These are phyloP conservation scores for Sechiopsis laciniata DNA, from an alignment of 306 rosid genomes.

Conservation along the genomic window DNA sequence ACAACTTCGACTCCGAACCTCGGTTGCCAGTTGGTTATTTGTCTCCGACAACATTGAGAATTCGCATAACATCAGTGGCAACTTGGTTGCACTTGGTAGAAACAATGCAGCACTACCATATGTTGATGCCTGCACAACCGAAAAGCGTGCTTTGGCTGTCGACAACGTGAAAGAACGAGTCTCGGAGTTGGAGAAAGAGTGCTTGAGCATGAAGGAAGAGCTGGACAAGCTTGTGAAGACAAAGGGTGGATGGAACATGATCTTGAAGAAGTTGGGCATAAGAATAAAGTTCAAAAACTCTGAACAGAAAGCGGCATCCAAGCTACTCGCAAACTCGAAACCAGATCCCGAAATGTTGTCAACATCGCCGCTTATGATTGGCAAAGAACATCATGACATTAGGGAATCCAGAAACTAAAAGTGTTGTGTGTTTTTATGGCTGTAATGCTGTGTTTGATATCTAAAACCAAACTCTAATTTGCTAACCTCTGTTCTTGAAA, in stretches of 20 bases:
- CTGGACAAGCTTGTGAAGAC: conserved; percentile 65
- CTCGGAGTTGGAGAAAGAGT: conserved; percentile 70
- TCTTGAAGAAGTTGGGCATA: conserved; percentile 52
- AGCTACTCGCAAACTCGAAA: conserved; percentile 35
- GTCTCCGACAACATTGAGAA: conserved; percentile 61
- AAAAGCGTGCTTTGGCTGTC: conserved; percentile 31
- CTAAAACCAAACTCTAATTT: conserved; percentile 13
- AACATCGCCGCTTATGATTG: background rate
- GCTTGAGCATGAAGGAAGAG: conserved; percentile 63
- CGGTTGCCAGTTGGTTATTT: conserved; percentile 71
- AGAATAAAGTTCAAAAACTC: conserved; percentile 42
- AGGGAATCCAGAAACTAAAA: background rate
- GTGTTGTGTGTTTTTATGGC: background rate
- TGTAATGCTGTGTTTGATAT: conserved; percentile 11
- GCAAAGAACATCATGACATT: conserved; percentile 4
- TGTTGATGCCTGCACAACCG: conserved; percentile 17
- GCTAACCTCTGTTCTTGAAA: background rate
- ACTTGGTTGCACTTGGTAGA: conserved; percentile 36
- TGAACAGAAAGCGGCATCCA: conserved; percentile 30
- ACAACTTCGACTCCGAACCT: conserved; percentile 72
- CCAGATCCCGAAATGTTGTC: conserved; percentile 34
- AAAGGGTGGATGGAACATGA: conserved; percentile 58
- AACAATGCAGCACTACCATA: conserved; percentile 26
- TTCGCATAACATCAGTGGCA: conserved; percentile 44
- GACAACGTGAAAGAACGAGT: conserved; percentile 56